Base-by-base conservation (phyloP, 345 rosid species). In the Odontarrhena argentea region DNA sequence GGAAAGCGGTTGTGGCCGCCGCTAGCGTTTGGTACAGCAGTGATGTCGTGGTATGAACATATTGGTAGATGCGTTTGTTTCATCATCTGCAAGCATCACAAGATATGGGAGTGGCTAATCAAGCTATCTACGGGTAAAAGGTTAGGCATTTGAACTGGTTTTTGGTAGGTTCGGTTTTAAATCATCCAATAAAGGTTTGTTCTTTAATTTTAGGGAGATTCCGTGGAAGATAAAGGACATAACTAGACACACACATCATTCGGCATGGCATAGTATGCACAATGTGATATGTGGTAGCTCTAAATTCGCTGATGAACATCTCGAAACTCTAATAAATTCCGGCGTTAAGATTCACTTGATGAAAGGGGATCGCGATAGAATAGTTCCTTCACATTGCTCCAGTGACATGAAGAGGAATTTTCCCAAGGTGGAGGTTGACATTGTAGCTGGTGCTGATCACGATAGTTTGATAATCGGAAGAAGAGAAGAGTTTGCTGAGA, bases 1-100 rank as follows among this genome's bases (percentile, higher is more conserved):
- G 69, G 63, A 28, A 89, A 86, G 84, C 83, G 63, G 51, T 12
- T 92, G 14, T 92, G 98, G 93, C 98, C 96, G 1, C 96, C 91
- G 3, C 41, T 79, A 24, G 46, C 74, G 14, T 87, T 92, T 78
- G 88, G 86, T 37, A 61, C 86, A 6, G 78, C 98, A 4, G 81
- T 92, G 43, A 86, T 89, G 95, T 85, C 98, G 5, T 87, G 96
- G 98, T 89, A 87, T 30, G 96, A 92, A 59, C 96, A 92, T 71
- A 60, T 92, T 13, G 95, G 96, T 8, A 77, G 96, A 67, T 84
- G 85, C 38, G 69, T 87, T 7, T 87, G 93, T 60, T 79, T 89
- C 63, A 9, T 87, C 0, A 9, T 83, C 47, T 92, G 93, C 76
- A 76, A 86, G 62, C 81, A 89, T 78, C 98, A 87, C 68, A 71